These are phyloP conservation scores for Eimeria brunetti DNA, from an alignment of 169 alveolate species.

Conservation along the genomic window DNA sequence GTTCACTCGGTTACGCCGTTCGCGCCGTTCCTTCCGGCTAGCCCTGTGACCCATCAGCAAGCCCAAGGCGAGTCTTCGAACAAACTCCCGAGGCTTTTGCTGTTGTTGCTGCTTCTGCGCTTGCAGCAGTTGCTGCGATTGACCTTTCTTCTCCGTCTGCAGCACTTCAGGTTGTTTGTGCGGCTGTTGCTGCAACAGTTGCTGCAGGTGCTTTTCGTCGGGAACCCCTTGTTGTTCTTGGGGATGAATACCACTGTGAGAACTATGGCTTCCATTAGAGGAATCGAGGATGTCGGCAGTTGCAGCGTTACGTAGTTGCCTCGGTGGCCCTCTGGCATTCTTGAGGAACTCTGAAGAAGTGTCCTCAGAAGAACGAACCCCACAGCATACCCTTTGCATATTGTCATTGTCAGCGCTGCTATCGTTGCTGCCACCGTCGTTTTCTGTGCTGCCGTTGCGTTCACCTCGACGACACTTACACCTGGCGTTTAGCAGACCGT, in stretches of 20 bases:
- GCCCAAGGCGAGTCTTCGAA: conserved; percentile 54
- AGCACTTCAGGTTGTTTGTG: background rate
- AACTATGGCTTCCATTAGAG: background rate
- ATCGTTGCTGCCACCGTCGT: background rate
- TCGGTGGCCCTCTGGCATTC: background rate
- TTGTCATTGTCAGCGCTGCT: background rate
- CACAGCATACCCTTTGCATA: background rate
- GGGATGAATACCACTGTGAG: background rate
- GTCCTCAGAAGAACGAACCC: background rate
- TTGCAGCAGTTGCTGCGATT: conserved; percentile 9
- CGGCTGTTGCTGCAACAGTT: conserved; percentile 18
- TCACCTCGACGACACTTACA: background rate
- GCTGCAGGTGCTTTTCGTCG: background rate
- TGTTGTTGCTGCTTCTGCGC: conserved; percentile 13
- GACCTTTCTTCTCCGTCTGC: background rate
- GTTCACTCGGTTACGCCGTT: conserved; percentile 8
- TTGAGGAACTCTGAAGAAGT: background rate
- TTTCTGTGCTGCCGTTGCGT: background rate
- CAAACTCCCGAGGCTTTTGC: conserved; percentile 46
- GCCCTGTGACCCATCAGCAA: conserved; percentile 16
- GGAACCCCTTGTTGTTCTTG: background rate
- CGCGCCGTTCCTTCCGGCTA: conserved; percentile 13
- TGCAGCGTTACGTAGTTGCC: background rate
- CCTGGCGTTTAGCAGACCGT: background rate
- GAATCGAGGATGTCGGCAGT: background rate